Percentiles rank a stretch among this genome's conserved stretches.
phyloP scores from a whole-genome alignment of 495 filamentous ascomycete genomes.

The Daldinia concentrica region DNA sequence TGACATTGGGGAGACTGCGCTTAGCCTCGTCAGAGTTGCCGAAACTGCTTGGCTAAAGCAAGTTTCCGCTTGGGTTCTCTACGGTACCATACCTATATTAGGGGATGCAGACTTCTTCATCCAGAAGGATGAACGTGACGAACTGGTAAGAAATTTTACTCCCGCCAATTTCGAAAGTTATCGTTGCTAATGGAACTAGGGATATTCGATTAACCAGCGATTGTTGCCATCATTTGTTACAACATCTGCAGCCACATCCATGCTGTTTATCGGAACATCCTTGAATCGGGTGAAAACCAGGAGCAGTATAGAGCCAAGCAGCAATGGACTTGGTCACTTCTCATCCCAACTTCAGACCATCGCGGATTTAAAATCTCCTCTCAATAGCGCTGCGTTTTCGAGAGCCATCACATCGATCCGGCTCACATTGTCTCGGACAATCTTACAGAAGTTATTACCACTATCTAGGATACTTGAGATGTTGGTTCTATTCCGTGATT shows the following conservation, averaged over 20 bases:
- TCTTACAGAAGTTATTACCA: constrained; percentile 81
- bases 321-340: constrained; percentile 68
- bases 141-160: constrained; percentile 47
- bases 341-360: constrained; percentile 77
- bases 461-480: constrained; percentile 77
- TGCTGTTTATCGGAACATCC: constrained; percentile 90
- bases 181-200: constrained; percentile 39
- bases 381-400: constrained; percentile 74
- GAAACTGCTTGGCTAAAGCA: constrained; percentile 93
- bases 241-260: constrained; percentile 75
- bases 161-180: not conserved
- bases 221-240: constrained; percentile 84
- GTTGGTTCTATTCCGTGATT: constrained; percentile 80
- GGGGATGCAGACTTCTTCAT: constrained; percentile 88
- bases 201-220: constrained; percentile 63
- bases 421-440: constrained; percentile 80
- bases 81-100: constrained; percentile 79
- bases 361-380: constrained; percentile 74
- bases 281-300: constrained; percentile 78
- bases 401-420: constrained; percentile 78
- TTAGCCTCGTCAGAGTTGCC: constrained; percentile 75
- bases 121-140: constrained; percentile 49
- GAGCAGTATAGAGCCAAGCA: constrained; percentile 59
- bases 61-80: constrained; percentile 86
- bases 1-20: constrained; percentile 79